phyloP scores from a whole-genome alignment of 2,329 filamentous ascomycete species.

The Clarireedia monteithiana region DNA sequence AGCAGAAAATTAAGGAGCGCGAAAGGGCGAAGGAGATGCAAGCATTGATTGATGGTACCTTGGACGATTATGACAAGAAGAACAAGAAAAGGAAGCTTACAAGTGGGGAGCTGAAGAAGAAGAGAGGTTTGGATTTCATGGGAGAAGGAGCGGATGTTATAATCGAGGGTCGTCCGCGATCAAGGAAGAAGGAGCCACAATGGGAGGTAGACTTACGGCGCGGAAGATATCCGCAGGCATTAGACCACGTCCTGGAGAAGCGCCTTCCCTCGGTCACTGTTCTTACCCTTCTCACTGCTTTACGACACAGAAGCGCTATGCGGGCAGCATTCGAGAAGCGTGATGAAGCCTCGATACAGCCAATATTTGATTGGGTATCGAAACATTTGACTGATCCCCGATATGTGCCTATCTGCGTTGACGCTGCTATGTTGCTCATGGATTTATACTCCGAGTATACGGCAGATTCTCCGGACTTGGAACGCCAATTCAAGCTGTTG shows the following conservation, averaged over 20 bases:
- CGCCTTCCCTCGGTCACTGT: constrained; percentile 51
- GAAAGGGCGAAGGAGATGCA: constrained; percentile 81
- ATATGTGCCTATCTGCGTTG: constrained; percentile 72
- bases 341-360: constrained; percentile 73
- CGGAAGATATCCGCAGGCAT: constrained; percentile 66
- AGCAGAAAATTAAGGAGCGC: constrained; percentile 67
- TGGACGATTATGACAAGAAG: constrained; percentile 70
- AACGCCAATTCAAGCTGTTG: constrained; percentile 60
- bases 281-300: constrained; percentile 72
- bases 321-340: constrained; percentile 71
- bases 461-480: constrained; percentile 64
- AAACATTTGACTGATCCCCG: constrained; percentile 76
- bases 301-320: constrained; percentile 82
- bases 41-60: constrained; percentile 66
- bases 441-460: constrained; percentile 83
- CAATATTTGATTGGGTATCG: constrained; percentile 76
- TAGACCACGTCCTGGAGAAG: constrained; percentile 68
- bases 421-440: constrained; percentile 72
- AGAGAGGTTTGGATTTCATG: constrained; percentile 67
- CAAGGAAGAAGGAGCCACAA: constrained; percentile 44
- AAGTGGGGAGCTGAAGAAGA: constrained; percentile 48
- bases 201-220: constrained; percentile 82
- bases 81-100: constrained; percentile 60
- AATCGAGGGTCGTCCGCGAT: constrained; percentile 64
- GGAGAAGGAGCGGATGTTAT: constrained; percentile 84